These are phyloP conservation scores for Rutidosis leptorrhynchoides DNA, from an alignment of 129 eudicot species.

Conservation along the genomic window DNA sequence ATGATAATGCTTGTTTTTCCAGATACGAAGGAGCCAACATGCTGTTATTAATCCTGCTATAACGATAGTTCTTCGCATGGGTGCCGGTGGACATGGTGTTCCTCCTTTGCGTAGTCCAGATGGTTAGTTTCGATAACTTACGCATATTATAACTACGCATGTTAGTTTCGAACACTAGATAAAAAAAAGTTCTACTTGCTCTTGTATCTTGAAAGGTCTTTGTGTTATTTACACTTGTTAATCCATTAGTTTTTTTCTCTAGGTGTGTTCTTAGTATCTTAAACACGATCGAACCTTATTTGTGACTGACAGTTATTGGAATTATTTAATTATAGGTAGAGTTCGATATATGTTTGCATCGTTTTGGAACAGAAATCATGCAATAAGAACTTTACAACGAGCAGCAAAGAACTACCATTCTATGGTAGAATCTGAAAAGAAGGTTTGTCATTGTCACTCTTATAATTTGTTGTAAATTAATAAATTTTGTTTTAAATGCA, in stretches of 20 bases:
- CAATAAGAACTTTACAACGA: slow-evolving; percentile 76
- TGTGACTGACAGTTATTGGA: not conserved
- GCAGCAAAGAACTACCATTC: slow-evolving; percentile 62
- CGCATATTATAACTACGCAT: not conserved
- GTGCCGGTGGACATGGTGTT: slow-evolving; percentile 98
- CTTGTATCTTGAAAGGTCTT: not conserved
- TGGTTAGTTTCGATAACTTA: slow-evolving; percentile 51
- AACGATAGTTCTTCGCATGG: slow-evolving; percentile 85
- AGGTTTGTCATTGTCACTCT: slow-evolving; percentile 44
- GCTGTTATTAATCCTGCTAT: slow-evolving; percentile 93
- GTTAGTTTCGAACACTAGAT: not conserved
- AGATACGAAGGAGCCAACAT: slow-evolving; percentile 95
- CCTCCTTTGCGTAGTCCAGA: slow-evolving; percentile 98
- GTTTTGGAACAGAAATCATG: slow-evolving; percentile 97
- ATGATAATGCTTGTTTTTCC: slow-evolving; percentile 28
- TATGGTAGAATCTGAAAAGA: slow-evolving; percentile 88
- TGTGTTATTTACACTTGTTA: not conserved
- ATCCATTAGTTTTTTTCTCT: not conserved
- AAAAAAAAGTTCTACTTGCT: not conserved
- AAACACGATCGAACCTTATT: not conserved
- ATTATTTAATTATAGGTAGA: slow-evolving; percentile 57
- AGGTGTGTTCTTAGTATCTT: not conserved
- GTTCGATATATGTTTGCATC: slow-evolving; percentile 98
- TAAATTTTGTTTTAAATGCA: not conserved
- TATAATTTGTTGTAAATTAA: not conserved